A percentile compares a stretch with the other conserved stretches of the same genome.
Evolutionary conservation across 768 basidiomycete species (phyloP).

Genomic region (Mycena capillaripes): DNA sequence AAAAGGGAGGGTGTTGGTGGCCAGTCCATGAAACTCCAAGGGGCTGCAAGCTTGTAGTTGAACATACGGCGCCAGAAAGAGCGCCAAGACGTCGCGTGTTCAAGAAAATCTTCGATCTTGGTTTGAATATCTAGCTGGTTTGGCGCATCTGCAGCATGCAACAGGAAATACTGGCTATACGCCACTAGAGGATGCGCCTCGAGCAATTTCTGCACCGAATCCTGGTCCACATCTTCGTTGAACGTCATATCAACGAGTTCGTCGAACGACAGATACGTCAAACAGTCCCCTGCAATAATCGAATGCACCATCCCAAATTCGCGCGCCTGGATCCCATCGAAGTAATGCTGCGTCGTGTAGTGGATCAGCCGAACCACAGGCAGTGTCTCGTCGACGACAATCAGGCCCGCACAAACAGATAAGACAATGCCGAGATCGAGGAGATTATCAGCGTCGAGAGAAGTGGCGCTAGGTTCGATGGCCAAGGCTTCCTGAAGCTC

Average conservation of each 20-base stretch:
- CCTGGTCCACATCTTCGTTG: constrained; percentile 1
- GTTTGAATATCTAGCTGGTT: background rate
- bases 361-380: constrained; percentile 11
- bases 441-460: constrained; percentile 1
- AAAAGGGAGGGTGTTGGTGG: constrained; percentile 1
- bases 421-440: background rate
- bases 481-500: constrained; percentile 10
- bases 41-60: background rate
- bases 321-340: background rate
- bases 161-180: constrained; percentile 2
- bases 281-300: background rate
- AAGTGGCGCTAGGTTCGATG: background rate
- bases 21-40: background rate
- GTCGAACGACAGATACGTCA: background rate
- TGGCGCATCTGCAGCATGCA: constrained; percentile 1
- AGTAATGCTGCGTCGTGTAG: constrained; percentile 5
- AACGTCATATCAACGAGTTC: background rate
- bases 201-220: background rate
- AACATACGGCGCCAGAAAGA: background rate
- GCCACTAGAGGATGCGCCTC: background rate
- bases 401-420: constrained; percentile 1
- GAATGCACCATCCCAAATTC: background rate
- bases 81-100: background rate
- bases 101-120: background rate
- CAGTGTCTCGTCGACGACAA: constrained; percentile 9